Evolutionary conservation across 441 rosid genomes (phyloP).

Genomic region (Gossypium davidsonii): DNA sequence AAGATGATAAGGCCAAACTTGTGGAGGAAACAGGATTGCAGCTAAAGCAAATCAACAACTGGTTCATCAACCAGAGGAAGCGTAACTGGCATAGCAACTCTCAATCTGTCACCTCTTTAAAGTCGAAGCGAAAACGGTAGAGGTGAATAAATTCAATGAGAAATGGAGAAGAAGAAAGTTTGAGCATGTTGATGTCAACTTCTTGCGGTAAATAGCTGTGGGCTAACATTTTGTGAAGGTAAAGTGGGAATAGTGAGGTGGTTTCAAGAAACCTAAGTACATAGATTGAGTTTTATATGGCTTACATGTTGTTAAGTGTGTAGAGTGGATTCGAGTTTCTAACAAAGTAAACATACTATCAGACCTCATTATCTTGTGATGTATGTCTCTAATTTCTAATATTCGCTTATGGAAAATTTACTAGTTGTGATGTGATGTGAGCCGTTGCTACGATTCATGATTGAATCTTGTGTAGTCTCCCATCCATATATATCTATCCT

Average conservation of each 20-base stretch:
- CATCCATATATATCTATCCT: no score
- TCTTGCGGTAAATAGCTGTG: constrained; percentile 7
- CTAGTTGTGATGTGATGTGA: not conserved
- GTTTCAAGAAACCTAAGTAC: constrained; percentile 18
- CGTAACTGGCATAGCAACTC: constrained; percentile 94
- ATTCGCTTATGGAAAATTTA: not conserved
- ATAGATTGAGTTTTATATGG: constrained; percentile 11
- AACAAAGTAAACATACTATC: constrained; percentile 1
- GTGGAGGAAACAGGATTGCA: constrained; percentile 97
- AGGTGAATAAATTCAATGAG: not conserved
- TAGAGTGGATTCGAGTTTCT: constrained; percentile 21
- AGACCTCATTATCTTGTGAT: not conserved
- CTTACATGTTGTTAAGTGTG: constrained; percentile 10
- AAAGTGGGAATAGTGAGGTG: constrained; percentile 5
- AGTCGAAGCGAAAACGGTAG: constrained; percentile 87
- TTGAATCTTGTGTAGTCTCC: no score
- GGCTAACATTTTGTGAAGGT: constrained; percentile 13
- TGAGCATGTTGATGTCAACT: constrained; percentile 1
- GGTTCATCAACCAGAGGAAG: constrained; percentile 97
- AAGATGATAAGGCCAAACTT: constrained; percentile 89
- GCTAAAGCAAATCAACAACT: constrained; percentile 91
- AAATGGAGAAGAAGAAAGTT: not conserved
- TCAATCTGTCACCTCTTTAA: constrained; percentile 69
- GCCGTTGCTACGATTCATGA: not conserved
- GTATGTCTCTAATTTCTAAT: constrained; percentile 1